Evolutionary conservation across 352 stramenopile genomes (phyloP), one percentile per base, ranked within the genome.

Genomic region (Pythium dissimile): DNA sequence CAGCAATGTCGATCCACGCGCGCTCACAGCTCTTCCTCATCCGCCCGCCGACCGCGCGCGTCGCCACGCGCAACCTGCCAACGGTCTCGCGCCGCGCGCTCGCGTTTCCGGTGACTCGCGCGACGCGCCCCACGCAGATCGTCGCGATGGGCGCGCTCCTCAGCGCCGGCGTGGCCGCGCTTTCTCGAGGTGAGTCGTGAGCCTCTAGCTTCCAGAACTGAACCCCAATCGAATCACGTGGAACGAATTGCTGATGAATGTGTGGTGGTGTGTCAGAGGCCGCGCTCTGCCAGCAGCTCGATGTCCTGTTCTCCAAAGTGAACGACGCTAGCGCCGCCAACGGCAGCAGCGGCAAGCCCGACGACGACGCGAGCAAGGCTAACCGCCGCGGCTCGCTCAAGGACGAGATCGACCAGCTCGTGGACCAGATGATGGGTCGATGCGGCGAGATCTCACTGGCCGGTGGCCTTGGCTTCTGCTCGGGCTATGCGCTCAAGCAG

Each of bases 401-500:
- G 59, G 73, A 89, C 34, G 58, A 73, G 9, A 60, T 92, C 39
- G 77, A 86, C 57, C 52, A 77, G 57, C 71, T 90, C 42, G 75
- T 93, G 28, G 79, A 93, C 42, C 62, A 75, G 42, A 69, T 86
- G 56, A 66, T 83, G 65, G 62, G 62, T 42, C 81, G 75, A 47
- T 76, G 73, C 42, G 82, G 84, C 18, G 79, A 92, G 58, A 76
- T 94, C 42, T 83, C 83, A 20, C 66, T 96, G 27, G 84, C 78
- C 9, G 64, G 75, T 11, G 72, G 69, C 0, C 61, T 93, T 30
- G 86, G 87, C 30, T 94, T 94, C 57, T 92, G 83, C 64, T 93
- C 86, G 11, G 87, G 86, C 26, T 92, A 91, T 58, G 86, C 87
- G 32, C 66, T 95, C 18, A 92, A 92, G 67, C 72, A 91, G 54